Evolutionary conservation across 1,139 yeast species (phyloP).

Genomic region (Scheffersomyces titani): DNA sequence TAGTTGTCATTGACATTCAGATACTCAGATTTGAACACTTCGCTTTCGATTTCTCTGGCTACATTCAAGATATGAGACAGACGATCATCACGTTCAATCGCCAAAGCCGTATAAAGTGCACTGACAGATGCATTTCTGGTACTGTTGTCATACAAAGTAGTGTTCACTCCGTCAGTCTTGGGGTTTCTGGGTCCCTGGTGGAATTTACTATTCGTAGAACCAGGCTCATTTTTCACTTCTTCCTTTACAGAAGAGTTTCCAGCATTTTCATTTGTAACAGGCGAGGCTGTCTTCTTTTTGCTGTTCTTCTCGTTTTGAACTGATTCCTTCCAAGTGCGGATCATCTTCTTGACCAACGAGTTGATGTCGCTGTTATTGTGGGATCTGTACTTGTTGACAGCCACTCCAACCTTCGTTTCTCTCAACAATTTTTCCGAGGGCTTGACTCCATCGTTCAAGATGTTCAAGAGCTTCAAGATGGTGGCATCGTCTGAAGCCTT

Average conservation of each 20-base stretch:
- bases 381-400: slow-evolving; percentile 83
- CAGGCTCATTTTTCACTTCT: slow-evolving; percentile 8
- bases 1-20: slow-evolving; percentile 58
- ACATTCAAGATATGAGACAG: slow-evolving; percentile 56
- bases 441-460: slow-evolving; percentile 68
- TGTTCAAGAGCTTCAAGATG: slow-evolving; percentile 64
- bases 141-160: slow-evolving; percentile 66
- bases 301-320: slow-evolving; percentile 73
- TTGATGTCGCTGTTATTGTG: slow-evolving; percentile 68
- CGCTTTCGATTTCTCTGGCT: slow-evolving; percentile 73
- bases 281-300: slow-evolving; percentile 25
- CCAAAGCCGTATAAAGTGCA: slow-evolving; percentile 86
- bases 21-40: slow-evolving; percentile 63
- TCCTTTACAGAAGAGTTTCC: slow-evolving; percentile 7
- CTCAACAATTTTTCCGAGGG: slow-evolving; percentile 86
- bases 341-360: slow-evolving; percentile 75
- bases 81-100: slow-evolving; percentile 67
- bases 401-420: slow-evolving; percentile 97
- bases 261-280: slow-evolving; percentile 2
- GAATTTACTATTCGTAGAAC: slow-evolving; percentile 20
- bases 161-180: slow-evolving; percentile 75
- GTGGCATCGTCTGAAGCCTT: slow-evolving; percentile 70
- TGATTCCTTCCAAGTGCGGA: slow-evolving; percentile 86
- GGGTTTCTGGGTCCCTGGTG: slow-evolving; percentile 67
- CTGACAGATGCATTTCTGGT: slow-evolving; percentile 84